Conservation (phyloP, 768 basidiomycete genomes). For the Mycena floridula region DNA sequence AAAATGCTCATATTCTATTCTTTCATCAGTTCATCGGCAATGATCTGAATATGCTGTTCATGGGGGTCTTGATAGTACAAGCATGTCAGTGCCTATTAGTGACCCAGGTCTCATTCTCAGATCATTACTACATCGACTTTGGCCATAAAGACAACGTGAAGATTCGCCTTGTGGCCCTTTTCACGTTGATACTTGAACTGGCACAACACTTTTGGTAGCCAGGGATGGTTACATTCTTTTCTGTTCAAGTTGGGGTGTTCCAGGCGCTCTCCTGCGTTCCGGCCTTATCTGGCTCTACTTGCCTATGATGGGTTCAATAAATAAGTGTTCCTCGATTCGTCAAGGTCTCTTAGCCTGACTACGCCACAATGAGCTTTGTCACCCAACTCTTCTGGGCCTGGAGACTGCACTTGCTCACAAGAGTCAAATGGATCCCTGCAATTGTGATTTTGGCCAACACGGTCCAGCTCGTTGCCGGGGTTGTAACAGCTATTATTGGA, state of each 20-base stretch:
- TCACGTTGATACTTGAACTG: constrained; percentile 18
- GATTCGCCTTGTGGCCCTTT: constrained; percentile 16
- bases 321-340: not conserved
- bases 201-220: constrained; percentile 20
- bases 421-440: constrained; percentile 4
- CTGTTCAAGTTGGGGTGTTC: constrained; percentile 19
- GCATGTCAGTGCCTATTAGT: constrained; percentile 18
- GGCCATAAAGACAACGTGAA: constrained; percentile 15
- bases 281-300: constrained; percentile 24
- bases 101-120: constrained; percentile 7
- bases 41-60: constrained; percentile 14
- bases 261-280: constrained; percentile 13
- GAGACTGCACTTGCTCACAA: constrained; percentile 11
- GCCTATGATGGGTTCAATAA: constrained; percentile 16
- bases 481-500: constrained; percentile 10
- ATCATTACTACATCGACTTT: constrained; percentile 22
- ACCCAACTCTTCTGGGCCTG: constrained; percentile 8
- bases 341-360: not conserved
- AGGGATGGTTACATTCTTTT: constrained; percentile 22
- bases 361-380: constrained; percentile 2
- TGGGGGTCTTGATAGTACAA: constrained; percentile 16
- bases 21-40: constrained; percentile 14
- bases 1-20: too few species aligned
- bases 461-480: constrained; percentile 7
- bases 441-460: constrained; percentile 2